Evolutionary conservation across 495 filamentous ascomycete genomes (phyloP).

Genomic region (Daldinia childiae): DNA sequence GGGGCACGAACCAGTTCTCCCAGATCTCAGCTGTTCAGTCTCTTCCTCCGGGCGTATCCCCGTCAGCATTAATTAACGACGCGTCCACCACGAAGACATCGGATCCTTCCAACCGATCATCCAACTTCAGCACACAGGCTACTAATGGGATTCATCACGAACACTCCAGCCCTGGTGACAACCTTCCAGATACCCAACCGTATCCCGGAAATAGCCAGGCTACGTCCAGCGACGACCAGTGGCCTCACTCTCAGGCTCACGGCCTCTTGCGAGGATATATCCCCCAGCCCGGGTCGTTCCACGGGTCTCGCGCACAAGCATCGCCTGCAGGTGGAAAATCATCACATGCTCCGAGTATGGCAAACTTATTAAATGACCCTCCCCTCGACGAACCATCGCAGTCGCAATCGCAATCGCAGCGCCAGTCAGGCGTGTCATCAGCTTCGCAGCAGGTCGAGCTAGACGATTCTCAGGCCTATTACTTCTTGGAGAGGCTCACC

Average conservation of each 20-base stretch:
- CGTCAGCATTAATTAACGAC: conserved; percentile 79
- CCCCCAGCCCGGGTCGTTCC: conserved; percentile 49
- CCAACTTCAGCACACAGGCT: conserved; percentile 68
- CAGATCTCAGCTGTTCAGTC: conserved; percentile 79
- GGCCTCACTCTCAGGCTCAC: conserved; percentile 63
- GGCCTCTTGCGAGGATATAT: conserved; percentile 56
- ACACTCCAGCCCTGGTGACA: conserved; percentile 37
- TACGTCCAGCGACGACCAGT: conserved; percentile 54
- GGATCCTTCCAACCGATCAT: conserved; percentile 69
- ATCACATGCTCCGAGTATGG: conserved; percentile 46
- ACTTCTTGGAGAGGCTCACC: conserved; percentile 68
- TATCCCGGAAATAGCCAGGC: conserved; percentile 44
- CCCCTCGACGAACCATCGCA: conserved; percentile 28
- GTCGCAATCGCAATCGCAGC: conserved; percentile 38
- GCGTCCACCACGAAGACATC: conserved; percentile 86
- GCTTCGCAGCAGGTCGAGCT: conserved; percentile 61
- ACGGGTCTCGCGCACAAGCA: conserved; percentile 38
- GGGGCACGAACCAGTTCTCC: conserved; percentile 59
- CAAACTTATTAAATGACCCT: conserved; percentile 51
- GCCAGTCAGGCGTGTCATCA: conserved; percentile 44
- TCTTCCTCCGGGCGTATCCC: conserved; percentile 78
- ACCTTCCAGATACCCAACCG: conserved; percentile 69
- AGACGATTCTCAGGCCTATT: conserved; percentile 62
- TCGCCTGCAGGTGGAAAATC: conserved; percentile 40
- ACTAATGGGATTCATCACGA: conserved; percentile 63